A percentile compares a stretch with the other conserved stretches of the same genome.
Evolutionary conservation across 352 stramenopile species (phyloP).

Genomic region (Pilasporangium apinafurcum): DNA sequence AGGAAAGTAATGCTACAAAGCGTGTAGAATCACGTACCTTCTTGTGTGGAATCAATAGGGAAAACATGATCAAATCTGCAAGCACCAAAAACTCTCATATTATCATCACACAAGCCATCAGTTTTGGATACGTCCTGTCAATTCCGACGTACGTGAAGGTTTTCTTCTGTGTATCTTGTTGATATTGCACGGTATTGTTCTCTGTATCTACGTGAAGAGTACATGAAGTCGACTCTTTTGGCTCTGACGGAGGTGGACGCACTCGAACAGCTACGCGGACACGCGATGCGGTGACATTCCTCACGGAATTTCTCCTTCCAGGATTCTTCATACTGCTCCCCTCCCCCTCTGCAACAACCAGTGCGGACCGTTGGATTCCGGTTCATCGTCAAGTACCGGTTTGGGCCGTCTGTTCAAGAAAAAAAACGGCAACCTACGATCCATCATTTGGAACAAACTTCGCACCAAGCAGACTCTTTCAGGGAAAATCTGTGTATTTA

Average conservation of each 20-base stretch:
- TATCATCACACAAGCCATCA: background rate
- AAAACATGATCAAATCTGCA: constrained; percentile 62
- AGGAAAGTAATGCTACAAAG: background rate
- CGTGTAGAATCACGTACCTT: constrained; percentile 13
- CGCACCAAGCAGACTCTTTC: too few species aligned
- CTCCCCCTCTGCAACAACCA: too few species aligned
- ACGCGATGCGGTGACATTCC: constrained; percentile 12
- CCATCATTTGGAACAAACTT: too few species aligned
- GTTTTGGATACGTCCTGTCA: background rate
- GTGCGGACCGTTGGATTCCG: too few species aligned
- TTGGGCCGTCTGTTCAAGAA: too few species aligned
- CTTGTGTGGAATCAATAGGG: constrained; percentile 19
- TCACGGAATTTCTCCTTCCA: constrained; percentile 3
- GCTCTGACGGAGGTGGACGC: constrained; percentile 12
- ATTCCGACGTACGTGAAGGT: constrained; percentile 25
- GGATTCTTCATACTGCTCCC: too few species aligned
- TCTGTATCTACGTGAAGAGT: background rate
- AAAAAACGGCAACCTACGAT: too few species aligned
- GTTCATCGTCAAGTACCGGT: too few species aligned
- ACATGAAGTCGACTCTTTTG: background rate
- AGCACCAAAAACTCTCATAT: background rate
- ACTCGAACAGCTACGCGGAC: constrained; percentile 68
- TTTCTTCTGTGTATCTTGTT: constrained; percentile 33
- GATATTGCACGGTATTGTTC: constrained; percentile 22
- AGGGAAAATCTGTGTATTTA: too few species aligned